Evolutionary conservation across 2,329 filamentous ascomycete genomes (phyloP).

Genomic region (Cladosporium oxysporum): DNA sequence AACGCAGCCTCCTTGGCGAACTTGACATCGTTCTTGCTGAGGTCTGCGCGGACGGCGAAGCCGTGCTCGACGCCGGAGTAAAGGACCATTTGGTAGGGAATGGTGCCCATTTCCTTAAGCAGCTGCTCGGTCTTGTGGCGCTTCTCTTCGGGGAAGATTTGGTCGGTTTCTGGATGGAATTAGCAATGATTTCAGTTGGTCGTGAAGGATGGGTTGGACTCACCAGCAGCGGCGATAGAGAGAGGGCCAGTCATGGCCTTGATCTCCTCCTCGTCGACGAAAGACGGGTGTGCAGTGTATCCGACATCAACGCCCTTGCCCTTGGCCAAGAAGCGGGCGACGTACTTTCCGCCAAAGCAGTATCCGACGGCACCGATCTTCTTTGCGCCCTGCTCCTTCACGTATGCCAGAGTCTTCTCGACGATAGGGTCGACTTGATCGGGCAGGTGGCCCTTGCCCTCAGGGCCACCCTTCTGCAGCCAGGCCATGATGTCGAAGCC

Average conservation of each 20-base stretch:
- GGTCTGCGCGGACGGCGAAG: conserved; percentile 70
- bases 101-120: conserved; percentile 48
- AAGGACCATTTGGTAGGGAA: conserved; percentile 74
- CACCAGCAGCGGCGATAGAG: conserved; percentile 63
- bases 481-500: conserved; percentile 55
- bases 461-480: conserved; percentile 41
- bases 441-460: conserved; percentile 42
- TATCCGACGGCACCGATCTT: conserved; percentile 51
- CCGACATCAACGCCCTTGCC: conserved; percentile 65
- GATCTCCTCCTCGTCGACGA: conserved; percentile 65
- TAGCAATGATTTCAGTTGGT: not conserved
- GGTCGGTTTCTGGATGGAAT: conserved; percentile 54
- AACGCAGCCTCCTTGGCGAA: conserved; percentile 83
- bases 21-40: conserved; percentile 57
- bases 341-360: conserved; percentile 57
- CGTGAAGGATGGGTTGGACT: conserved; percentile 9
- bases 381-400: conserved; percentile 53
- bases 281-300: conserved; percentile 75
- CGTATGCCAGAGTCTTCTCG: conserved; percentile 48
- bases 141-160: conserved; percentile 58
- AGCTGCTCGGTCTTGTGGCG: conserved; percentile 62
- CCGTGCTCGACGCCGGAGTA: conserved; percentile 73
- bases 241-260: conserved; percentile 58
- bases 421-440: conserved; percentile 56
- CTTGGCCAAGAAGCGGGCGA: conserved; percentile 61